These are phyloP conservation scores for Solanum virginianum DNA, from an alignment of 257 asterid species.

Conservation along the genomic window DNA sequence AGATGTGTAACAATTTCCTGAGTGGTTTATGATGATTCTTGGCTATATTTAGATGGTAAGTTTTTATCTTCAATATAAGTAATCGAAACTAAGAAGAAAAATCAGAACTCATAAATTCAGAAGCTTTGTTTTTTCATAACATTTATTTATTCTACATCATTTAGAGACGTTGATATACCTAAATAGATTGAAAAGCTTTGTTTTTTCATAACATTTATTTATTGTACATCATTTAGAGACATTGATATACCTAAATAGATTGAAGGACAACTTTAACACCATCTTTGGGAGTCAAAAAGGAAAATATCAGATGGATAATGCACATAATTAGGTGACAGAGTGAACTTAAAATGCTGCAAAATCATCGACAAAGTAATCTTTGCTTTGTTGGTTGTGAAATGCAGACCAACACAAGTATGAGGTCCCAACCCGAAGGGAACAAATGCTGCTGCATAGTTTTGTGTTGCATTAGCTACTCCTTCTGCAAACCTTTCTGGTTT, in stretches of 20 bases:
- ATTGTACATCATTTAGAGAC: neutral
- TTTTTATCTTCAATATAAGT: neutral
- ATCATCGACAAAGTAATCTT: slow-evolving; percentile 46
- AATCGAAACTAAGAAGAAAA: neutral
- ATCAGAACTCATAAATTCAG: neutral
- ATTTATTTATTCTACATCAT: too few species aligned
- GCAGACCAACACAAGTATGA: slow-evolving; percentile 48
- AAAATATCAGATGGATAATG: slow-evolving; percentile 36
- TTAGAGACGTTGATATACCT: too few species aligned
- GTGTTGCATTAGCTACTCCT: slow-evolving; percentile 53
- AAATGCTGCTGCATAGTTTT: slow-evolving; percentile 34
- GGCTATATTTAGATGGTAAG: too few species aligned
- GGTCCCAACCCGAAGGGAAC: slow-evolving; percentile 54
- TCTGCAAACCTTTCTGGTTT: slow-evolving; percentile 41
- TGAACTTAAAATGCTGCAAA: slow-evolving; percentile 31
- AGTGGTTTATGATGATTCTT: neutral
- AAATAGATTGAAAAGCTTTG: too few species aligned
- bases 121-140: too few species aligned
- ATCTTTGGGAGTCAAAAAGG: slow-evolving; percentile 35
- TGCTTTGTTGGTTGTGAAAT: slow-evolving; percentile 44
- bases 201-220: neutral
- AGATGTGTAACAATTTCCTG: neutral
- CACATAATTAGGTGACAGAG: slow-evolving; percentile 30
- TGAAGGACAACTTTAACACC: slow-evolving; percentile 40
- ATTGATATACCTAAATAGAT: slow-evolving; percentile 1